Conservation (phyloP, 2,329 filamentous ascomycete species). For the Hysterium pulicare region DNA sequence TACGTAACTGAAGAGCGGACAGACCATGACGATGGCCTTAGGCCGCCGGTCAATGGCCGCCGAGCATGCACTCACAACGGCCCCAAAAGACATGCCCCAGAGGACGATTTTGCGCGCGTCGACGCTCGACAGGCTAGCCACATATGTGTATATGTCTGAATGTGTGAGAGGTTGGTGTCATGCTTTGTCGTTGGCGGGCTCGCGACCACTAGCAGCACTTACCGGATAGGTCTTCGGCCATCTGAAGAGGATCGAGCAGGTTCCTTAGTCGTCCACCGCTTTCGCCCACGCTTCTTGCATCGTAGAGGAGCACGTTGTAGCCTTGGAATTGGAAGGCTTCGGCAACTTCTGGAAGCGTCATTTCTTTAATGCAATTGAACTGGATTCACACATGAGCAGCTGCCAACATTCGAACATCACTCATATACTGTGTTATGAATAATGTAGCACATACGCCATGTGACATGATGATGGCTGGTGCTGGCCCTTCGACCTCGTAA, state of each 20-base stretch:
- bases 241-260: constrained; percentile 34
- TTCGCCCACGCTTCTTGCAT: constrained; percentile 33
- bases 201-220: too few relatives aligned
- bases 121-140: constrained; percentile 18
- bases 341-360: constrained; percentile 29
- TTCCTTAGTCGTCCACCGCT: constrained; percentile 41
- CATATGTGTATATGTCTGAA: constrained; percentile 39
- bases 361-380: constrained; percentile 32
- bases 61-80: constrained; percentile 19
- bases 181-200: too few relatives aligned
- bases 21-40: constrained; percentile 21
- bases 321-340: constrained; percentile 30
- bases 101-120: constrained; percentile 28
- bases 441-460: too few relatives aligned
- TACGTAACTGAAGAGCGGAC: too few relatives aligned
- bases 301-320: constrained; percentile 37
- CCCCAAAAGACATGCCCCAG: constrained; percentile 39
- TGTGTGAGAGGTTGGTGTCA: too few relatives aligned
- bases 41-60: constrained; percentile 33
- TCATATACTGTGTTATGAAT: too few relatives aligned
- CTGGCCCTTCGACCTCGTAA: too few relatives aligned
- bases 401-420: too few relatives aligned
- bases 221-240: constrained; percentile 31
- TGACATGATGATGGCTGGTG: too few relatives aligned
- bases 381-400: too few relatives aligned